These are phyloP conservation scores for Bassia scoparia DNA, from an alignment of 148 eudicot species.

Conservation along the genomic window DNA sequence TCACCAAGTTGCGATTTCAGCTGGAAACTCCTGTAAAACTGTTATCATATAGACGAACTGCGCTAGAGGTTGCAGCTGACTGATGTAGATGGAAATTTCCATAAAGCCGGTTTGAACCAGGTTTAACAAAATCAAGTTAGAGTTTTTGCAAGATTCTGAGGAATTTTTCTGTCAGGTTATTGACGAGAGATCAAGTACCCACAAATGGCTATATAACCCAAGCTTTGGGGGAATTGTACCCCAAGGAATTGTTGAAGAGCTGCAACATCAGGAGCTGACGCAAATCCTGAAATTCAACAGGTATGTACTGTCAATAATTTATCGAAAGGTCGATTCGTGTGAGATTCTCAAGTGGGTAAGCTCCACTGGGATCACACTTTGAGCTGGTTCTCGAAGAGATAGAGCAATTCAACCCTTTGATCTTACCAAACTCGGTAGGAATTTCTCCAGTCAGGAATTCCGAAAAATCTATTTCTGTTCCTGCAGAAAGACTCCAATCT, in stretches of 20 bases:
- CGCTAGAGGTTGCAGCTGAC: conserved; percentile 27
- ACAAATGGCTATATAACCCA: conserved; percentile 31
- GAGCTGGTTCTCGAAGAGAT: conserved; percentile 37
- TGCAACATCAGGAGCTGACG: conserved; percentile 28
- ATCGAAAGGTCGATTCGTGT: conserved; percentile 33
- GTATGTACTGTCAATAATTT: conserved; percentile 34
- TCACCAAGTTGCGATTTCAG: conserved; percentile 34
- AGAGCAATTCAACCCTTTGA: conserved; percentile 30
- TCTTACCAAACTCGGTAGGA: conserved; percentile 33
- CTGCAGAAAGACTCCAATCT: conserved; percentile 33
- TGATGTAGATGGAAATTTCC: conserved; percentile 35
- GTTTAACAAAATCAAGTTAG: conserved; percentile 30
- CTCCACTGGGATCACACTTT: conserved; percentile 36
- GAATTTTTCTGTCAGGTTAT: conserved; percentile 35
- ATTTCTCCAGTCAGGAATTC: conserved; percentile 36
- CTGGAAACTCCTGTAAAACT: conserved; percentile 37
- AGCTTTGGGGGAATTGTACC: conserved; percentile 37
- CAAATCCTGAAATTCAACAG: conserved; percentile 37
- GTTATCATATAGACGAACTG: conserved; percentile 32
- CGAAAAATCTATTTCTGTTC: conserved; percentile 30
- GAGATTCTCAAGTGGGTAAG: conserved; percentile 30
- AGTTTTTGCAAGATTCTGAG: conserved; percentile 32
- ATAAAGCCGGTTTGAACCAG: conserved; percentile 34
- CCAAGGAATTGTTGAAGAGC: conserved; percentile 37
- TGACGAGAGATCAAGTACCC: conserved; percentile 39